Base-by-base conservation (phyloP, 805 yeast species). In the Zygotorulaspora chibaensis region DNA sequence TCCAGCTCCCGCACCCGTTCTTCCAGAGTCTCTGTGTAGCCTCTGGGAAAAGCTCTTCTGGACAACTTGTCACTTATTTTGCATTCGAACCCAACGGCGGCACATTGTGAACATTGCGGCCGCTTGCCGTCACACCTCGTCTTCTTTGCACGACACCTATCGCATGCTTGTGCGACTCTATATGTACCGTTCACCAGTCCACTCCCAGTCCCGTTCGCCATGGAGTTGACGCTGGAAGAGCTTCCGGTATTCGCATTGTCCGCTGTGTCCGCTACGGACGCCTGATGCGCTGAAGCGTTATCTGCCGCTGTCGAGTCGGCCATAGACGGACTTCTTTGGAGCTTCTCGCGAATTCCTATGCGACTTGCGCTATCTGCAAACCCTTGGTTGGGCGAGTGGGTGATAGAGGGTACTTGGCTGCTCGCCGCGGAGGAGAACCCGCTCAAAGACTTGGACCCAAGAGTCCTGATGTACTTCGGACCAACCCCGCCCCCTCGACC, bases 121-220 rank as follows among this genome's bases (percentile, higher is more conserved):
- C 74, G 57, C 46, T 77, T 75, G 1, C 93, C 93, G 55, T 85
- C 91, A 49, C 69, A 65, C 40, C 62, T 59, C 5, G 62, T 61
- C 44, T 65, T 65, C 42, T 65, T 65, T 23, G 64, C 46, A 30
- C 96, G 70, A 59, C 96, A 89, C 41, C 97, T 68, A 61, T 88
- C 96, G 65, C 96, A 88, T 0, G 96, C 96, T 61, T 88, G 96
- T 0, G 96, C 90, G 2, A 86, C 85, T 46, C 96, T 68, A 47
- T 80, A 83, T 0, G 76, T 71, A 17, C 36, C 20, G 16, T n/a
- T 33, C 20, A 13, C 36, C n/a, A n/a, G 3, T n/a, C 36, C 16
- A 5, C 13, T n/a, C 16, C 18, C 36, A 29, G 15, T 9, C 16
- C 43, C 31, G n/a, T 39, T 38, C 12, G 40, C 40, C 36, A 41